These are phyloP conservation scores for Scutellaria minor DNA, from an alignment of 257 asterid genomes.

Conservation along the genomic window DNA sequence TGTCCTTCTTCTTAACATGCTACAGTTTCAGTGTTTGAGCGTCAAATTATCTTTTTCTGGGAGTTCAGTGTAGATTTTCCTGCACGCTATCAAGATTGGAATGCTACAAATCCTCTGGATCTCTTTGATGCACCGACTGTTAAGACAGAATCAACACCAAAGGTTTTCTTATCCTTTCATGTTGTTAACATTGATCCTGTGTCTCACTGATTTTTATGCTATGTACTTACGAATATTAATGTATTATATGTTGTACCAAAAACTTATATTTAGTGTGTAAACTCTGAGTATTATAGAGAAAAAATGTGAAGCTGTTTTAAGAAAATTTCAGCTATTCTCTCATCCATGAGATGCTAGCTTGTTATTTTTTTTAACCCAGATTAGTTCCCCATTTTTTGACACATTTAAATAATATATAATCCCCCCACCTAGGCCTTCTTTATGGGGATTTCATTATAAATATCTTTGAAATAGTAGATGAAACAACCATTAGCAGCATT, in stretches of 20 bases:
- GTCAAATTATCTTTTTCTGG: slow-evolving; percentile 38
- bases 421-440: background rate
- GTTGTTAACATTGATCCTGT: slow-evolving; percentile 16
- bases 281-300: slow-evolving; percentile 20
- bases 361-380: background rate
- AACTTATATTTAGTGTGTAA: slow-evolving; percentile 8
- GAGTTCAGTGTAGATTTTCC: slow-evolving; percentile 83
- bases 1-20: slow-evolving; percentile 23
- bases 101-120: slow-evolving; percentile 74
- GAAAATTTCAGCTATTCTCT: slow-evolving; percentile 8
- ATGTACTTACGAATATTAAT: background rate
- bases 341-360: slow-evolving; percentile 1
- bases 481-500: no score
- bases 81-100: slow-evolving; percentile 86
- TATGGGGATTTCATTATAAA: no score
- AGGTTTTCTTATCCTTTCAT: slow-evolving; percentile 44
- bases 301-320: background rate
- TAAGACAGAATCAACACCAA: slow-evolving; percentile 78
- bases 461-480: no score
- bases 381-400: background rate
- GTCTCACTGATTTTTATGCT: background rate
- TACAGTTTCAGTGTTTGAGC: slow-evolving; percentile 26
- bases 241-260: background rate
- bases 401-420: background rate
- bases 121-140: slow-evolving; percentile 83